Base-by-base conservation (phyloP, 306 rosid genomes). In the Rosa lucieae region DNA sequence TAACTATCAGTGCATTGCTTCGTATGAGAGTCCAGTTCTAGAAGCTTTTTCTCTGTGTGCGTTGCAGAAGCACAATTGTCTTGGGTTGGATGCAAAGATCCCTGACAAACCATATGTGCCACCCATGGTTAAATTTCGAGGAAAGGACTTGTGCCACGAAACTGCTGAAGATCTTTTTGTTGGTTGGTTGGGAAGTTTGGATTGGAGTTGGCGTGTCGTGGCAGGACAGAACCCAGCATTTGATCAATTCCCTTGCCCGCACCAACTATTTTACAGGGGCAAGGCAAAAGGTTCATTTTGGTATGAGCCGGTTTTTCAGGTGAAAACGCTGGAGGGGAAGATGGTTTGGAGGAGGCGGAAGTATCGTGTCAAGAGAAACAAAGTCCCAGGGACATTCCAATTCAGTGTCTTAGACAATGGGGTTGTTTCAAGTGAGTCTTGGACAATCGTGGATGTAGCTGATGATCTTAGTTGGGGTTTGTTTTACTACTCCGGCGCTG, bases 11-110 rank as follows among this genome's bases (percentile, higher is more conserved):
- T 91, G 98, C 72, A 91, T 93, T 70, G 94, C 93, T 77, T 89
- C 98, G 0, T 91, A 91, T 26, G 98, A 93, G 78, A 93, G 92
- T 72, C 90, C 85, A 29, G 70, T 62, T 75, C 85, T 93, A 39
- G 98, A 93, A 87, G 94, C 98, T 47, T 93, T 93, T 85, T 91
- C 98, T n/a, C 82, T 91, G 3, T 93, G 98, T 73, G 98, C 91
- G 32, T 70, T 93, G 89, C 98, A 93, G 87, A 93, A 93, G 81
- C 72, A 93, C 86, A 93, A 93, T 71, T 93, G 98, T 78, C 98
- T 93, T 71, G 92, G 83, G 15, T 77, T 93, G 81, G 97, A 93
- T 46, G 93, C 98, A 13, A 73, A 89, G 86, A 61, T 93, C 73
- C 97, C 94, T 8, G 86, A 85, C 53, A 87, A 84, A 81, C 98